Evolutionary conservation across 192 early-diverging fungal genomes (phyloP), one percentile per base, ranked within the genome.

Genomic region (Spinellus fusiger): DNA sequence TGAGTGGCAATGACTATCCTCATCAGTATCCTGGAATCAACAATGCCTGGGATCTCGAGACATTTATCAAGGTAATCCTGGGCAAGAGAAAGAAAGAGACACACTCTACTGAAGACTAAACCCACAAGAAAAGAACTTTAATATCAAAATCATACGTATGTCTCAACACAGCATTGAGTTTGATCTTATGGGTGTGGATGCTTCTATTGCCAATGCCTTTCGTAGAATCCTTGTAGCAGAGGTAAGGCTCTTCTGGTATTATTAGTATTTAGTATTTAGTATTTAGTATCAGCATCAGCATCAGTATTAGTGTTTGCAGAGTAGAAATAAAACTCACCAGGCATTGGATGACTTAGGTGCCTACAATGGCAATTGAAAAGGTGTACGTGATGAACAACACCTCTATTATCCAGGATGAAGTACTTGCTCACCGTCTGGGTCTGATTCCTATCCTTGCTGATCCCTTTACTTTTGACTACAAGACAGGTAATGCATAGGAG

Each of bases 331-430:
- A n/a, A 28, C 27, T 5, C 44, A 12, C 15, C 16, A 22, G 37
- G 26, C 25, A 35, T 38, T 55, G 52, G 7, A 20, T 54, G 23
- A 26, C 33, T 40, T 25, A 86, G 84, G 81, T 98, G 16, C 95
- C 96, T 16, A 95, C 95, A 0, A 93, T 98, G 95, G 96, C 96
- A 4, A 95, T 97, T 47, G 94, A 97, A 68, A 84, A 88, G 20
- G 93, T 97, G 22, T 98, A 86, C 70, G 79, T 96, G 44, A 79
- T 87, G 73, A 89, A 95, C 78, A 95, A 96, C 79, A 94, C 89
- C 1, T 85, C 85, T 1, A 81, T 98, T 37, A 82, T 98, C 61
- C 87, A 90, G 50, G 96, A 98, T 71, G 94, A 98, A 71, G 83
- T 98, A 5, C 65, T 97, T 40, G 88, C 95, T 15, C 93, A 95